Base-by-base conservation (phyloP, 2,329 filamentous ascomycete species). In the Didymella lethalis region DNA sequence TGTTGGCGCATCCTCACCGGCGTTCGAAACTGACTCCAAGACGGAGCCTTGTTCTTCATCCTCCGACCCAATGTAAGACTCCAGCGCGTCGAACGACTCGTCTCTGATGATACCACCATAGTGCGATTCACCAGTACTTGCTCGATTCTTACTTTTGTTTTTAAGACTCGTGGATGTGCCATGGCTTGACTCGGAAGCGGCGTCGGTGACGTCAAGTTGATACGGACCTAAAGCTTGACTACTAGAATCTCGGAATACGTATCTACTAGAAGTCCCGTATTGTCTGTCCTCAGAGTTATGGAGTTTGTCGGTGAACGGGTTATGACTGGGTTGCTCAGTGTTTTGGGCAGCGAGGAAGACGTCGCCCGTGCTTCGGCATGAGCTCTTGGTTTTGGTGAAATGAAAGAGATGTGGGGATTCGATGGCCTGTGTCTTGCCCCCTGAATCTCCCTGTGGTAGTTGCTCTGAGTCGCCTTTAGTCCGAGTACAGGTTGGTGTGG, bases 181-280 rank as follows among this genome's bases (percentile, higher is more conserved):
- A 31, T 54, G 34, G 40, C 52, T 59, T 2, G 52, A 57, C 12
- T 47, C 29, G 14, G 61, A 64, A 31, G 58, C 46, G 26, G 28
- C 20, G 10, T 64, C 58, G 11, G 38, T 46, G 8, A 32, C 48
- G 41, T 58, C 54, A n/a, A 63, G 54, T n/a, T 55, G 48, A 29
- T 45, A 61, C 2, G 44, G 43, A 1, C 48, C 61, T 12, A 20
- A 4, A 4, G 12, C 31, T 12, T 34, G 18, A 12, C 45, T 3
- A 25, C 23, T 23, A 3, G n/a, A 16, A 14, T 45, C 40, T 1
- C 32, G 45, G 1, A 48, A 41, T 26, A 45, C 32, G 36, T 50
- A 44, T 44, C 29, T 23, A 28, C 32, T 31, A 20, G 38, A 36
- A 10, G 23, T 28, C 2, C 46, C 48, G 8, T 49, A 31, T 7